A percentile compares a stretch with the other conserved stretches of the same genome.
phyloP scores from a whole-genome alignment of 2,329 filamentous ascomycete genomes.

The Coleophoma crateriformis region DNA sequence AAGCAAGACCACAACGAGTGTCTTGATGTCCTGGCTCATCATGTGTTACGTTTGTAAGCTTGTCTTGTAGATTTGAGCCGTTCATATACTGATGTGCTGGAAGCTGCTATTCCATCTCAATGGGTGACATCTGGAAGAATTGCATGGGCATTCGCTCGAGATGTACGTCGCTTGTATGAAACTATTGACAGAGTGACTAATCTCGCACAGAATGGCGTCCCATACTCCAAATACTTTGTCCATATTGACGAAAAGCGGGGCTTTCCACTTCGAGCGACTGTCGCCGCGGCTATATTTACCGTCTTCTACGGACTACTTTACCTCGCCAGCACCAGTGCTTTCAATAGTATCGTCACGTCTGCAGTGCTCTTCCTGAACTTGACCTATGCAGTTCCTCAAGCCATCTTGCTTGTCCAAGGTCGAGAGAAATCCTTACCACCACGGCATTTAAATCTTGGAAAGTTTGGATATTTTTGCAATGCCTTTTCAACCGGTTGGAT shows the following conservation, averaged over 20 bases:
- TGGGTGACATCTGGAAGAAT: conserved; percentile 56
- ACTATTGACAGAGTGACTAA: conserved; percentile 33
- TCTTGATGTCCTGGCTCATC: background rate
- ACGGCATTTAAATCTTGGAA: conserved; percentile 58
- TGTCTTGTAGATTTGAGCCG: too few species aligned
- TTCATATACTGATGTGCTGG: background rate
- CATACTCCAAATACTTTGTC: conserved; percentile 47
- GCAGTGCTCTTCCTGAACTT: conserved; percentile 71
- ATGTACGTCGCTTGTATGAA: conserved; percentile 64
- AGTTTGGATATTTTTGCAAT: conserved; percentile 62
- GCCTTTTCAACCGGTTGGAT: conserved; percentile 65
- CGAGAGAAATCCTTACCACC: conserved; percentile 45
- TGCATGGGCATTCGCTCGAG: conserved; percentile 68
- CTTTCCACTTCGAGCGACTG: conserved; percentile 19
- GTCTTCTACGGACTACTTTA: conserved; percentile 70
- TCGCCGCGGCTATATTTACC: conserved; percentile 38
- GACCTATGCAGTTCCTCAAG: conserved; percentile 68
- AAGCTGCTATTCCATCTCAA: background rate
- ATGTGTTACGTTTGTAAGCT: background rate
- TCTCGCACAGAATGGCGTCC: conserved; percentile 34
- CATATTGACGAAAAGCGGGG: conserved; percentile 2
- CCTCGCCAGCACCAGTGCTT: conserved; percentile 69
- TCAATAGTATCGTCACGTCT: conserved; percentile 72
- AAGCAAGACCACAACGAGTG: conserved; percentile 39
- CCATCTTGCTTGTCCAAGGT: conserved; percentile 60